These are phyloP conservation scores for Westerdykella aurantiaca DNA, from an alignment of 2,329 filamentous ascomycete species.

Conservation along the genomic window DNA sequence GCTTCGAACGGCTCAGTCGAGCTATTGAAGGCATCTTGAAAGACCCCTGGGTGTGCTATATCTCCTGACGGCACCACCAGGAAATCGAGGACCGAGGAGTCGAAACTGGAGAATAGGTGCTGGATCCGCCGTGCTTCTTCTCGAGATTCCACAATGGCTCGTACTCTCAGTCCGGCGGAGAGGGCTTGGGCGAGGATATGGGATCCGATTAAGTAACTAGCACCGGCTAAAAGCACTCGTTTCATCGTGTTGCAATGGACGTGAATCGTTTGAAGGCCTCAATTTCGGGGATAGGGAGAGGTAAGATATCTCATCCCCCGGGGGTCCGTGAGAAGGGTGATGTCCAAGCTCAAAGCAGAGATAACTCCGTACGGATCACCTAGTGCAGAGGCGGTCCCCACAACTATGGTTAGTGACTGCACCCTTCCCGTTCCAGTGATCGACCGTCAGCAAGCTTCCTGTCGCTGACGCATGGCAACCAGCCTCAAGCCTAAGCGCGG, in stretches of 20 bases:
- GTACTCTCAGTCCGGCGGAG: constrained; percentile 17
- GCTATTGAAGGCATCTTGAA: constrained; percentile 14
- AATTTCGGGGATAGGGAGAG: constrained; percentile 3
- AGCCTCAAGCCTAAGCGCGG: constrained; percentile 10
- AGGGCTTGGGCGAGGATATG: constrained; percentile 24
- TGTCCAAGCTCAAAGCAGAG: constrained; percentile 1
- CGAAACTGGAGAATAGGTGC: constrained; percentile 12
- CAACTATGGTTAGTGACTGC: no score
- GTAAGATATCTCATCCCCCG: no score
- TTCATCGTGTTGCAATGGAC: constrained; percentile 5
- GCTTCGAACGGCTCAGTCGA: constrained; percentile 19
- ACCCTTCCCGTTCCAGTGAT: not conserved
- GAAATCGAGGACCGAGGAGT: constrained; percentile 15
- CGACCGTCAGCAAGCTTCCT: constrained; percentile 13
- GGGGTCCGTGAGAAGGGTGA: no score
- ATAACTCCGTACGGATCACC: no score
- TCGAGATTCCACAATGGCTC: constrained; percentile 19
- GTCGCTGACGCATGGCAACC: constrained; percentile 4
- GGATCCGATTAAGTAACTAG: constrained; percentile 19
- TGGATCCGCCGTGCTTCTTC: constrained; percentile 14
- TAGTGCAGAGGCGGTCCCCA: no score
- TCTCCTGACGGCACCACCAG: constrained; percentile 13
- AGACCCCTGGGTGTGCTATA: constrained; percentile 12
- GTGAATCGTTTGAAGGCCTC: not conserved
- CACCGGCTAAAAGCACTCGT: constrained; percentile 23